Conservation (phyloP, 169 alveolate species). For the Eimeria nieschulzi region DNA sequence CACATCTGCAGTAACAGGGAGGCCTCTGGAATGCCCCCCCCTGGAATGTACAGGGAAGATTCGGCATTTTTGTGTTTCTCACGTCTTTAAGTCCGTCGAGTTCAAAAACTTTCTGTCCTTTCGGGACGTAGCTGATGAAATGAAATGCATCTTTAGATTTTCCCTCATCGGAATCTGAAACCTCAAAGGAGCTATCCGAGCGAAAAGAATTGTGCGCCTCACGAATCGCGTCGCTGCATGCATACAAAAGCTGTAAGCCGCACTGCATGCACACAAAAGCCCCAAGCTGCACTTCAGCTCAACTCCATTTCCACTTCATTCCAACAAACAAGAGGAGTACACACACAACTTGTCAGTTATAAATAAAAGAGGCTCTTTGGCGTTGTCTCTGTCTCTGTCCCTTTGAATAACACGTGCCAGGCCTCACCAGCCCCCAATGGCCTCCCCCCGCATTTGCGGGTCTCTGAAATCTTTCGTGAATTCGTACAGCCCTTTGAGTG, state of each 20-base stretch:
- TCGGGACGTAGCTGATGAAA: constrained; percentile 87
- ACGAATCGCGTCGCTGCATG: constrained; percentile 48
- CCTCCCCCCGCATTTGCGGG: constrained; percentile 61
- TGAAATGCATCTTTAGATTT: constrained; percentile 89
- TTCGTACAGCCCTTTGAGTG: constrained; percentile 75
- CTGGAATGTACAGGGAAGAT: no score
- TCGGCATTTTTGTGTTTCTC: not conserved
- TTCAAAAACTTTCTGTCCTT: constrained; percentile 86
- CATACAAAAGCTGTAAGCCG: not conserved
- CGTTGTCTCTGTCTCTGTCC: not conserved
- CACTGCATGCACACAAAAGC: not conserved
- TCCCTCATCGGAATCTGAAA: constrained; percentile 45
- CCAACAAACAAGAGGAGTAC: not conserved
- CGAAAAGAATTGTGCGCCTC: constrained; percentile 74
- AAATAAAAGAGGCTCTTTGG: not conserved
- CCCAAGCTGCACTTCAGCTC: not conserved
- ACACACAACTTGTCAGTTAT: not conserved
- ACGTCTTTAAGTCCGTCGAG: constrained; percentile 85
- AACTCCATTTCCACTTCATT: not conserved
- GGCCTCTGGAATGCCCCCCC: not conserved
- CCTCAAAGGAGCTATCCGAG: constrained; percentile 42
- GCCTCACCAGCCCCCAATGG: constrained; percentile 53
- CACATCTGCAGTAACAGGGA: not conserved
- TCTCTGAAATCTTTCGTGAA: constrained; percentile 62
- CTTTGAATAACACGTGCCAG: not conserved